These are phyloP conservation scores for Friedmanniomyces simplex DNA, from an alignment of 495 filamentous ascomycete genomes.

Conservation along the genomic window DNA sequence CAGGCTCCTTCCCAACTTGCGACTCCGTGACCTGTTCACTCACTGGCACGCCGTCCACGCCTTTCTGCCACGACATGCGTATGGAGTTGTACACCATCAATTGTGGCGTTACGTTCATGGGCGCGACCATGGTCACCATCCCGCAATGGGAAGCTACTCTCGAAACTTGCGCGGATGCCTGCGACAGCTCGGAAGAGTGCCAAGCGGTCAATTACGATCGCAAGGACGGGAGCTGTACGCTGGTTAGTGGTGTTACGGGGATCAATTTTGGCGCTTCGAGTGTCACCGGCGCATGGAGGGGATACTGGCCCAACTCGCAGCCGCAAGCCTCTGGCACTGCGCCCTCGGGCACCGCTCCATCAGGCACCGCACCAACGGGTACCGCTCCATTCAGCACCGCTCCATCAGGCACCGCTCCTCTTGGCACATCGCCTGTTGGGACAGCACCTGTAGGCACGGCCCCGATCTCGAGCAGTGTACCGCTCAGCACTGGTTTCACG, in stretches of 20 bases:
- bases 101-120: slow-evolving; percentile 8
- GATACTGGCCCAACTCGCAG: neutral
- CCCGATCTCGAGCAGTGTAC: neutral
- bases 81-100: slow-evolving; percentile 8
- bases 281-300: slow-evolving; percentile 2
- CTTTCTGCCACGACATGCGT: slow-evolving; percentile 1
- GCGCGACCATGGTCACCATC: neutral
- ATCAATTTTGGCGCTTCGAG: neutral
- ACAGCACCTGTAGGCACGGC: neutral
- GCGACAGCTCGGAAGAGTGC: neutral
- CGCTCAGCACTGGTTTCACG: neutral
- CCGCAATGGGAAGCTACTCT: neutral
- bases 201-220: slow-evolving; percentile 5
- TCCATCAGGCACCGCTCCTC: neutral
- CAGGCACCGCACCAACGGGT: neutral
- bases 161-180: neutral
- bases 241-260: slow-evolving; percentile 1
- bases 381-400: neutral
- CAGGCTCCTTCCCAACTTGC: neutral
- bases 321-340: neutral
- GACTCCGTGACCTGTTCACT: neutral
- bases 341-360: neutral
- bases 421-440: neutral
- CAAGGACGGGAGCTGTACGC: neutral
- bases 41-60: neutral